phyloP scores from a whole-genome alignment of 2,329 filamentous ascomycete species.

The Aspergillus sclerotialis region DNA sequence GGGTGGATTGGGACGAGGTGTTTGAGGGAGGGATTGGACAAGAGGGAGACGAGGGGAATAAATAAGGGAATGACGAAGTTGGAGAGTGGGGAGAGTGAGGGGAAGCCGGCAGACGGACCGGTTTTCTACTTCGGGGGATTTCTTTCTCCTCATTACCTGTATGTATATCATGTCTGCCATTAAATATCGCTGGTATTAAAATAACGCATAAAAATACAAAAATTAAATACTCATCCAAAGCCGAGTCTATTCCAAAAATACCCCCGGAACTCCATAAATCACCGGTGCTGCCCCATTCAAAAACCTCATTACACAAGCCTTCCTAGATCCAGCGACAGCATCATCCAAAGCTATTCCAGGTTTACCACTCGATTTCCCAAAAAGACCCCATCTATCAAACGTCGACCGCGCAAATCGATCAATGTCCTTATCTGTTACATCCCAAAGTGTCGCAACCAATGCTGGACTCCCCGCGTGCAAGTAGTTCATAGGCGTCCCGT shows the following conservation, averaged over 20 bases:
- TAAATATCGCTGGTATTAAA: too few relatives aligned
- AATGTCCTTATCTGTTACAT: conserved; percentile 95
- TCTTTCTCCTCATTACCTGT: neutral
- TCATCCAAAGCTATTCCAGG: conserved; percentile 60
- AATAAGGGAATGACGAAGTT: conserved; percentile 8
- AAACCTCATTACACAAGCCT: conserved; percentile 80
- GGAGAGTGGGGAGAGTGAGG: conserved; percentile 21
- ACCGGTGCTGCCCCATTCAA: conserved; percentile 90
- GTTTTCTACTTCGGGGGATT: neutral
- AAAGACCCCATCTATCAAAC: conserved; percentile 81
- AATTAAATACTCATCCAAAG: conserved; percentile 2
- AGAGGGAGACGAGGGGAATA: conserved; percentile 2
- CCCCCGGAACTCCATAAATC: conserved; percentile 81
- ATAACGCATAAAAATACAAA: too few relatives aligned
- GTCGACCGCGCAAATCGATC: conserved; percentile 77
- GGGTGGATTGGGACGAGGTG: neutral
- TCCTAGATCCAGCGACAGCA: conserved; percentile 67
- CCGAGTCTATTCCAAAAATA: conserved; percentile 55
- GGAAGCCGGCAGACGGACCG: conserved; percentile 9
- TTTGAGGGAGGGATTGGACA: conserved; percentile 1
- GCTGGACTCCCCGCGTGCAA: conserved; percentile 81
- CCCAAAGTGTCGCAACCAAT: conserved; percentile 89
- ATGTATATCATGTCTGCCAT: neutral
- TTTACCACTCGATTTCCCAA: conserved; percentile 35
- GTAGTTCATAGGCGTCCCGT: conserved; percentile 85